A percentile compares a stretch with the other conserved stretches of the same genome.
Conservation (phyloP, 2,329 filamentous ascomycete genomes). For the Sarocladium brachiariae region DNA sequence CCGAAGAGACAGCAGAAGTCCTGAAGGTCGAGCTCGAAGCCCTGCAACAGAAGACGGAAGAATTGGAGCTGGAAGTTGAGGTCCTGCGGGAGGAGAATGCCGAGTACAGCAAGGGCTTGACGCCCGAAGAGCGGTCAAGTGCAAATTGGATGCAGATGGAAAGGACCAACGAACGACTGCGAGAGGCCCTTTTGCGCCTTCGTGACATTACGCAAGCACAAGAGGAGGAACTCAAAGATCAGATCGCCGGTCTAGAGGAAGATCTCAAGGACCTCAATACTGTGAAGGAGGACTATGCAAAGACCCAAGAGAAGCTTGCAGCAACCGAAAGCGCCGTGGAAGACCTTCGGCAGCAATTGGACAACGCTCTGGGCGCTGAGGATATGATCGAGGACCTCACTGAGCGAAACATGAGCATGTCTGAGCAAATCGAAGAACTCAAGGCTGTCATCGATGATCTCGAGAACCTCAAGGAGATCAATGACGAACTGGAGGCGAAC, state of each 20-base stretch:
- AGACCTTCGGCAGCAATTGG: constrained; percentile 83
- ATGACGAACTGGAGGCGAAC: constrained; percentile 89
- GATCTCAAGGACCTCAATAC: constrained; percentile 62
- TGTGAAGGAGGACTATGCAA: constrained; percentile 63
- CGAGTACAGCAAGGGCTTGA: constrained; percentile 78
- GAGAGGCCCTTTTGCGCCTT: constrained; percentile 75
- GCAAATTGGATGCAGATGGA: constrained; percentile 90
- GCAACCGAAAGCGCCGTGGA: constrained; percentile 70
- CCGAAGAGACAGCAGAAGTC: constrained; percentile 83
- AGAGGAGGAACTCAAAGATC: constrained; percentile 69
- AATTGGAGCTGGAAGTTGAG: constrained; percentile 81
- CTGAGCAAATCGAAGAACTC: constrained; percentile 77
- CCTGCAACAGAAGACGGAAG: constrained; percentile 69
- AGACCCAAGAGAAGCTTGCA: constrained; percentile 64
- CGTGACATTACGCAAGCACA: constrained; percentile 83
- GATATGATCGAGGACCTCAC: constrained; percentile 91
- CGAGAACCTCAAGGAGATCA: constrained; percentile 83
- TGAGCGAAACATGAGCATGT: constrained; percentile 76
- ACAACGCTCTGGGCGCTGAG: constrained; percentile 80
- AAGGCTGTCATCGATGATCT: constrained; percentile 78
- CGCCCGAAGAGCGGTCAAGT: constrained; percentile 77
- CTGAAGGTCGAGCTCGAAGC: constrained; percentile 74
- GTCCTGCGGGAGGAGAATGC: constrained; percentile 81
- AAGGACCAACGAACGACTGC: constrained; percentile 77
- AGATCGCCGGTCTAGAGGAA: constrained; percentile 67